These are phyloP conservation scores for Triticum monococcum DNA, from an alignment of 176 grass and related monocot species.

Conservation along the genomic window DNA sequence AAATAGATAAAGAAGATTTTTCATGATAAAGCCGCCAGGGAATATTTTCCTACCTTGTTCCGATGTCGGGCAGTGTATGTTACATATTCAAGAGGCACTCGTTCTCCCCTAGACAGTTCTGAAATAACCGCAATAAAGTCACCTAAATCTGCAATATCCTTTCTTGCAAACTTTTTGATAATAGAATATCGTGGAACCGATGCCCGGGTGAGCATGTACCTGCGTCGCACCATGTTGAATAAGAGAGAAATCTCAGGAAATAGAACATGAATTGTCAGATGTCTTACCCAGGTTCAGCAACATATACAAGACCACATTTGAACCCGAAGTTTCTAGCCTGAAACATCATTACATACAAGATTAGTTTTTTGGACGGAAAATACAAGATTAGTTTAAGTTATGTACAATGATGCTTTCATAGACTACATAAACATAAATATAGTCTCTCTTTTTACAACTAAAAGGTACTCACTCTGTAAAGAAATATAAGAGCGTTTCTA, in stretches of 20 bases:
- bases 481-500: no score
- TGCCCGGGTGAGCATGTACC: slow-evolving; percentile 88
- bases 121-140: slow-evolving; percentile 70
- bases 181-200: slow-evolving; percentile 36
- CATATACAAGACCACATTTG: slow-evolving; percentile 95
- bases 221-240: slow-evolving; percentile 40
- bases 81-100: slow-evolving; percentile 81
- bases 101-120: slow-evolving; percentile 70
- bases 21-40: no score
- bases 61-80: slow-evolving; percentile 56
- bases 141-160: slow-evolving; percentile 44
- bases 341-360: slow-evolving; percentile 4
- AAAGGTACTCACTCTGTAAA: no score
- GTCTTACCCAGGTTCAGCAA: slow-evolving; percentile 84
- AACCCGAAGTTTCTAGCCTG: slow-evolving; percentile 93
- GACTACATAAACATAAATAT: no score
- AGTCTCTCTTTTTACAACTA: no score
- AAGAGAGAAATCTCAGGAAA: slow-evolving; percentile 32
- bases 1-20: no score
- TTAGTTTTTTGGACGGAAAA: no score
- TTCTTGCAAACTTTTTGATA: no score
- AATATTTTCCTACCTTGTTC: no score
- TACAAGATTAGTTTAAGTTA: no score
- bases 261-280: slow-evolving; percentile 13
- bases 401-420: no score